phyloP scores from a whole-genome alignment of 768 basidiomycete species.

The Exidia glandulosa region DNA sequence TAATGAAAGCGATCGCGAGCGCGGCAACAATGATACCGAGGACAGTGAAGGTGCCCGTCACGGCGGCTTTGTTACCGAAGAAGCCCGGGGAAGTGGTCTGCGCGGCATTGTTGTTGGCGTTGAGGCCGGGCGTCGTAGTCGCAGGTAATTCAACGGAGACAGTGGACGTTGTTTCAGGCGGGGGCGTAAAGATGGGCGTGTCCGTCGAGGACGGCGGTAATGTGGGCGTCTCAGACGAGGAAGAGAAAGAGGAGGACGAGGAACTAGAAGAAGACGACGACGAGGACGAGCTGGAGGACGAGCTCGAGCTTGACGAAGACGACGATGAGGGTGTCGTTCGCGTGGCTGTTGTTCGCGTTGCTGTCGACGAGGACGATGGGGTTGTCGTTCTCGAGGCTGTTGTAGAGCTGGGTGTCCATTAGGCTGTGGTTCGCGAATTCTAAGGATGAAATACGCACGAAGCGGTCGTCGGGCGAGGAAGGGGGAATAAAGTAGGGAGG shows the following conservation, averaged over 20 bases:
- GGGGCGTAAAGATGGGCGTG: not conserved
- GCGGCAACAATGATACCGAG: slow-evolving; percentile 52
- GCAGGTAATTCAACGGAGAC: not conserved
- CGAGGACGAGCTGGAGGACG: no score
- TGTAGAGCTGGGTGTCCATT: not conserved
- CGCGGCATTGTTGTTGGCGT: not conserved
- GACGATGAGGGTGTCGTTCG: not conserved
- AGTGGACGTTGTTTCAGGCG: not conserved
- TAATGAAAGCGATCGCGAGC: slow-evolving; percentile 36
- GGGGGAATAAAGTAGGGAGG: no score
- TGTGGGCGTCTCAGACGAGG: no score
- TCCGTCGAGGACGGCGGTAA: no score
- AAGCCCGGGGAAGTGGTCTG: slow-evolving; percentile 27
- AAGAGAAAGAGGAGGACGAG: no score
- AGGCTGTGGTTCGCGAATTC: not conserved
- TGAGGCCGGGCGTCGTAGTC: not conserved
- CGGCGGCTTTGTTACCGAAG: slow-evolving; percentile 60
- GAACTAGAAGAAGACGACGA: no score
- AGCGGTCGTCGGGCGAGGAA: no score
- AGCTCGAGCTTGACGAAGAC: not conserved
- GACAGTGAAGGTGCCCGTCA: slow-evolving; percentile 60
- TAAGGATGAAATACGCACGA: no score
- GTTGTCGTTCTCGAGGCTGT: not conserved
- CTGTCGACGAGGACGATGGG: not conserved
- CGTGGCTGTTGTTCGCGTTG: not conserved